Conservation (phyloP, 2,329 filamentous ascomycete genomes). For the Bertia moriformis region DNA sequence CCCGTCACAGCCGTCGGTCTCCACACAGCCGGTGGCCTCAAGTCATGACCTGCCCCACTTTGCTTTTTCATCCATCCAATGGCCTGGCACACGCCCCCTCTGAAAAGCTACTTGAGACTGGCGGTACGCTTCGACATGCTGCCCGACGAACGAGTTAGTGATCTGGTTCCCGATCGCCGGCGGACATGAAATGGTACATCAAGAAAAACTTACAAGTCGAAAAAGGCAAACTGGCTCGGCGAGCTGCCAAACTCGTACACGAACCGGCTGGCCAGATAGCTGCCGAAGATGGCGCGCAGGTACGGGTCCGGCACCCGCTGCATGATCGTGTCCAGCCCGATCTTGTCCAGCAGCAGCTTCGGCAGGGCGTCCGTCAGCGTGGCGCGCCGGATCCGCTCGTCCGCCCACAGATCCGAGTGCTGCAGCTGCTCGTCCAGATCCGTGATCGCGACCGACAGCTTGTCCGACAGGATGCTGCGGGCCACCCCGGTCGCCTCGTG, state of each 20-base stretch:
- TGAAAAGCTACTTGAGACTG: constrained; percentile 22
- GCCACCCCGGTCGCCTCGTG: constrained; percentile 66
- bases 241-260: constrained; percentile 89
- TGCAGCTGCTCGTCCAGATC: constrained; percentile 92
- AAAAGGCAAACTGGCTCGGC: constrained; percentile 94
- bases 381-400: constrained; percentile 60
- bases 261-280: constrained; percentile 85
- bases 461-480: constrained; percentile 76
- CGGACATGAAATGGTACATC: not conserved
- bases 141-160: constrained; percentile 3
- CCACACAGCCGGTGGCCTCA: too few relatives aligned
- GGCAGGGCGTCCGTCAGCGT: constrained; percentile 79
- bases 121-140: constrained; percentile 54
- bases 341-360: constrained; percentile 68
- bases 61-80: too few relatives aligned
- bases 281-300: constrained; percentile 87
- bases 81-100: too few relatives aligned
- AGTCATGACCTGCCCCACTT: too few relatives aligned
- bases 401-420: constrained; percentile 79
- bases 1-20: too few relatives aligned
- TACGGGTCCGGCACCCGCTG: constrained; percentile 81
- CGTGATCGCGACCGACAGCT: constrained; percentile 84
- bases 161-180: constrained; percentile 10
- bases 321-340: constrained; percentile 80
- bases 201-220: constrained; percentile 69